These are phyloP conservation scores for Neofusicoccum umdonicola DNA, from an alignment of 2,329 filamentous ascomycete species.

Conservation along the genomic window DNA sequence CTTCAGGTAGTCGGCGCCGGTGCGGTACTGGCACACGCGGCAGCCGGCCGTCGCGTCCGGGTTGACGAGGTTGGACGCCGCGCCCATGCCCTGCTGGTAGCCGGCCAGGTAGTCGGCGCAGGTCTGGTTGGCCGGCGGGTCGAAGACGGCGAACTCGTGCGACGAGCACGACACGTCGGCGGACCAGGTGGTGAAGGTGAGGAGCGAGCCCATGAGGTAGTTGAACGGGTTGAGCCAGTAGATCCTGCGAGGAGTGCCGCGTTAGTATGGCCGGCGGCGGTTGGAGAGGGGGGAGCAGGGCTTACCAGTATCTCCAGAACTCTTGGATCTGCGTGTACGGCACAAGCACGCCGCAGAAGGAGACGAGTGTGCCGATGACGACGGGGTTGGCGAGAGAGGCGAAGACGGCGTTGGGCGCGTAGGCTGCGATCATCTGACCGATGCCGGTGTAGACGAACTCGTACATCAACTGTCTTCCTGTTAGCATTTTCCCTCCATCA, in stretches of 20 bases:
- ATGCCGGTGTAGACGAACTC: conserved; percentile 55
- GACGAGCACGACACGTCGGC: conserved; percentile 38
- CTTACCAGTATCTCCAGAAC: conserved; percentile 40
- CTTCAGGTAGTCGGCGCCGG: conserved; percentile 59
- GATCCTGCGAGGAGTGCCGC: conserved; percentile 14
- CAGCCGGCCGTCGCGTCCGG: conserved; percentile 57
- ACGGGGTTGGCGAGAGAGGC: conserved; percentile 47
- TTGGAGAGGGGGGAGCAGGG: not conserved
- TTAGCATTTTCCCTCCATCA: not conserved
- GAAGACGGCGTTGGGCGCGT: conserved; percentile 44
- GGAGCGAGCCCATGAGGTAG: conserved; percentile 42
- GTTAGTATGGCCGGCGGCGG: no score
- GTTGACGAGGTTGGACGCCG: conserved; percentile 55
- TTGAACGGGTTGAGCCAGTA: conserved; percentile 45
- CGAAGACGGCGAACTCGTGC: conserved; percentile 41
- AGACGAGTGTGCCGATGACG: conserved; percentile 31
- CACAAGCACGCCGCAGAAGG: conserved; percentile 36
- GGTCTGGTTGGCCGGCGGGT: conserved; percentile 52
- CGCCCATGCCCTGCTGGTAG: conserved; percentile 52
- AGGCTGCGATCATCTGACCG: conserved; percentile 54
- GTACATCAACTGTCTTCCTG: conserved; percentile 49
- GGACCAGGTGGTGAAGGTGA: conserved; percentile 42
- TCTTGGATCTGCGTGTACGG: conserved; percentile 32
- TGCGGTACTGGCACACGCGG: conserved; percentile 59
- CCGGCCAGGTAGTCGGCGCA: conserved; percentile 58